phyloP scores from a whole-genome alignment of 2,329 filamentous ascomycete species.

The Talaromyces sp. region DNA sequence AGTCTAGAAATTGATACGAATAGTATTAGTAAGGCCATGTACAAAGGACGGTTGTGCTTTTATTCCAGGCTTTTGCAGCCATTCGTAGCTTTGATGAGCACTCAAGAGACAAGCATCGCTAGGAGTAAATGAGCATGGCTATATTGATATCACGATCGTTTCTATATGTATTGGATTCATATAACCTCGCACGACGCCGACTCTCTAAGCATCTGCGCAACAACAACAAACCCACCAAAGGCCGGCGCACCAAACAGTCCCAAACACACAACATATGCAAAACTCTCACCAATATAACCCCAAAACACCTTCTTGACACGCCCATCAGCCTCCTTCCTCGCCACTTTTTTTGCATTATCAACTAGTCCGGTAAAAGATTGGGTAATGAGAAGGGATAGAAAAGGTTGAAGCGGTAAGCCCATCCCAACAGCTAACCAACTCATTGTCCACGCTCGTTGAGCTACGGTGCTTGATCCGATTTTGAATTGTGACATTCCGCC shows the following conservation, averaged over 20 bases:
- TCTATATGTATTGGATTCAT: neutral
- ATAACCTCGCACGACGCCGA: conserved; percentile 24
- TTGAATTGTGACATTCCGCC: conserved; percentile 29
- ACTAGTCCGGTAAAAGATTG: neutral
- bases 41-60: neutral
- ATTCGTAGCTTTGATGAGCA: no score
- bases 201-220: conserved; percentile 30
- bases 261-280: neutral
- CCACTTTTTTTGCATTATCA: neutral
- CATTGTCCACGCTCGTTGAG: conserved; percentile 28
- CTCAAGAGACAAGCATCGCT: neutral
- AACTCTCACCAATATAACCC: neutral
- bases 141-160: neutral
- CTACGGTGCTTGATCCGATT: conserved; percentile 25
- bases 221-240: conserved; percentile 30
- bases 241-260: conserved; percentile 21
- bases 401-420: neutral
- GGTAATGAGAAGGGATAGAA: neutral
- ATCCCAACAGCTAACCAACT: conserved; percentile 27
- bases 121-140: neutral
- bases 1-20: neutral
- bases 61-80: neutral
- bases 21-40: neutral
- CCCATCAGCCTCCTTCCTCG: neutral
- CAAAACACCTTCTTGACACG: neutral